phyloP scores from a whole-genome alignment of 2,329 filamentous ascomycete species.

The Orbilia brochopaga region DNA sequence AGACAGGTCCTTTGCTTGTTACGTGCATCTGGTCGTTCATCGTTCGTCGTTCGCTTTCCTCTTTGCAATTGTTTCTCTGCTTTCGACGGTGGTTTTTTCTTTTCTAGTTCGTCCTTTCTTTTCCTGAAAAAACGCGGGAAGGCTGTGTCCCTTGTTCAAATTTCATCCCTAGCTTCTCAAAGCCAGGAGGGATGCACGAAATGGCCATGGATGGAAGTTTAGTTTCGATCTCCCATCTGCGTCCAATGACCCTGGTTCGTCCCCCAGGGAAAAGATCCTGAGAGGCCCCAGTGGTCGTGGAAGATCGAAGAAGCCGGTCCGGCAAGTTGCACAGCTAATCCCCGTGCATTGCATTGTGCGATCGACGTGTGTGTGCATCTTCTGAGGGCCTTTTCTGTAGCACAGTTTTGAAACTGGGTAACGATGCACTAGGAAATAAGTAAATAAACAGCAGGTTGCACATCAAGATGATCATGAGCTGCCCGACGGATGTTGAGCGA shows the following conservation, averaged over 20 bases:
- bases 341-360: constrained; percentile 15
- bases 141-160: constrained; percentile 48
- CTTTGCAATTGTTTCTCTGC: background rate
- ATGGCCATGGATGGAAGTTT: constrained; percentile 50
- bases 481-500: background rate
- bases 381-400: constrained; percentile 36
- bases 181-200: constrained; percentile 48
- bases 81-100: constrained; percentile 32
- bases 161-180: constrained; percentile 48
- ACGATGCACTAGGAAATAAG: constrained; percentile 25
- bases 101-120: constrained; percentile 11
- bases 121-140: constrained; percentile 36
- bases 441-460: constrained; percentile 5
- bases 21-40: background rate
- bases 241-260: constrained; percentile 25
- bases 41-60: background rate
- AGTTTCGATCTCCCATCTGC: constrained; percentile 43
- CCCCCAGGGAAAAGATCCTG: constrained; percentile 22
- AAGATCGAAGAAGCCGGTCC: background rate
- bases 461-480: background rate
- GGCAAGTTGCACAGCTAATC: background rate
- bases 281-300: constrained; percentile 25
- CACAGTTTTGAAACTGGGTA: constrained; percentile 48
- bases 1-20: constrained; percentile 17
- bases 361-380: constrained; percentile 3